Percentiles rank a stretch among this genome's conserved stretches.
phyloP scores from a whole-genome alignment of 2,329 filamentous ascomycete species.

The Fusarium nanum region DNA sequence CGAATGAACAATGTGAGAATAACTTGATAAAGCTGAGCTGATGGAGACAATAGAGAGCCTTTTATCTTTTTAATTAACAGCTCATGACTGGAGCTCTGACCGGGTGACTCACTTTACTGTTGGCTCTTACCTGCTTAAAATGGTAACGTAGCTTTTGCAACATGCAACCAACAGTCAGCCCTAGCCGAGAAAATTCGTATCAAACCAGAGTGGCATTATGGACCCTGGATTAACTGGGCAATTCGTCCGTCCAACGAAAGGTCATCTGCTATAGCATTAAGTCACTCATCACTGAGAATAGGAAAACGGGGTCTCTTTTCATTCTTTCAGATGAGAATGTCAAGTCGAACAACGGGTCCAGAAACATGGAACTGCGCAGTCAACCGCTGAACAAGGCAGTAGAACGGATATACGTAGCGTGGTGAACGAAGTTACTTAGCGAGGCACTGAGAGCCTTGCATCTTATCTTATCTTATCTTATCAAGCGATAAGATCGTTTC shows the following conservation, averaged over 20 bases:
- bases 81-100: background rate
- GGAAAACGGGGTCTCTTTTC: too few relatives aligned
- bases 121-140: background rate
- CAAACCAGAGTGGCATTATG: background rate
- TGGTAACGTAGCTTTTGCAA: background rate
- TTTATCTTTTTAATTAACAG: background rate
- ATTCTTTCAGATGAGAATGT: accelerated
- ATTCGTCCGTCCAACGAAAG: too few relatives aligned
- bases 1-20: background rate
- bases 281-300: too few relatives aligned
- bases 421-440: accelerated
- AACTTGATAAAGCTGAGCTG: too few relatives aligned
- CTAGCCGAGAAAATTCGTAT: background rate
- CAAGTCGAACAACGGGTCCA: accelerated
- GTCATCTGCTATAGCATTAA: too few relatives aligned
- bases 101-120: background rate
- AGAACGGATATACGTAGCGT: too few relatives aligned
- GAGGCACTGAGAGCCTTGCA: too few relatives aligned
- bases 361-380: too few relatives aligned
- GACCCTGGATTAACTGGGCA: background rate
- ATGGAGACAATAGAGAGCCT: background rate
- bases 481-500: too few relatives aligned
- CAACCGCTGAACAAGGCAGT: too few relatives aligned
- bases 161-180: background rate
- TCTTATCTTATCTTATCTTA: too few relatives aligned